phyloP scores from a whole-genome alignment of 2,329 filamentous ascomycete genomes.

The Phyllosticta citribraziliensis region DNA sequence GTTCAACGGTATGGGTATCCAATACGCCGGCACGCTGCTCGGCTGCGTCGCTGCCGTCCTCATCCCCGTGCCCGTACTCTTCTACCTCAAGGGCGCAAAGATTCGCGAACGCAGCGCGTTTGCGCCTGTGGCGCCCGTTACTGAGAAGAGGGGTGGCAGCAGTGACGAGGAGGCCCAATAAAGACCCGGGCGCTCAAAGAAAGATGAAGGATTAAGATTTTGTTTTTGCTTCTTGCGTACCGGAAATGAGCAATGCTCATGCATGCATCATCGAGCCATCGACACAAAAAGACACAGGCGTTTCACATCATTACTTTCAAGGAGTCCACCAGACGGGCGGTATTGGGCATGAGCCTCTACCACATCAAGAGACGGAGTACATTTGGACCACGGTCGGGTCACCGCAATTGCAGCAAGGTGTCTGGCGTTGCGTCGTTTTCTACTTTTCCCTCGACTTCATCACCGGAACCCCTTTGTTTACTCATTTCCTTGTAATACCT shows the following conservation, averaged over 20 bases:
- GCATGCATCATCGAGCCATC: not conserved
- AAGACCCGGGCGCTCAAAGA: not conserved
- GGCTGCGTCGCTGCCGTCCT: conserved; percentile 34
- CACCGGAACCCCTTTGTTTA: not conserved
- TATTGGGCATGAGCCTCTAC: not conserved
- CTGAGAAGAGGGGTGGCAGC: not conserved
- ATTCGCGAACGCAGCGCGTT: conserved; percentile 35
- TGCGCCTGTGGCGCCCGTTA: conserved; percentile 24
- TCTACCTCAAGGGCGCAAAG: conserved; percentile 34
- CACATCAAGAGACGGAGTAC: not conserved
- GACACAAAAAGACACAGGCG: not conserved
- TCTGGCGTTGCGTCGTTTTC: not conserved
- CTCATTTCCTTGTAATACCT: not conserved
- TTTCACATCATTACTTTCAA: not conserved
- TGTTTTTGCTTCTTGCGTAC: not conserved
- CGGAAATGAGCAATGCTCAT: too few species aligned
- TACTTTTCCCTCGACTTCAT: not conserved
- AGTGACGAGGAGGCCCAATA: not conserved
- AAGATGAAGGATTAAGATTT: not conserved
- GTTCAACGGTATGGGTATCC: conserved; percentile 43
- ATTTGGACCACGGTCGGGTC: not conserved
- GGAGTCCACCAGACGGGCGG: too few species aligned
- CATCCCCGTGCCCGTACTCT: conserved; percentile 35
- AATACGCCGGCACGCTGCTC: conserved; percentile 37
- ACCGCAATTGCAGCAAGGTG: not conserved